phyloP scores from a whole-genome alignment of 2,329 filamentous ascomycete species.

The Cladosporium oxysporum region DNA sequence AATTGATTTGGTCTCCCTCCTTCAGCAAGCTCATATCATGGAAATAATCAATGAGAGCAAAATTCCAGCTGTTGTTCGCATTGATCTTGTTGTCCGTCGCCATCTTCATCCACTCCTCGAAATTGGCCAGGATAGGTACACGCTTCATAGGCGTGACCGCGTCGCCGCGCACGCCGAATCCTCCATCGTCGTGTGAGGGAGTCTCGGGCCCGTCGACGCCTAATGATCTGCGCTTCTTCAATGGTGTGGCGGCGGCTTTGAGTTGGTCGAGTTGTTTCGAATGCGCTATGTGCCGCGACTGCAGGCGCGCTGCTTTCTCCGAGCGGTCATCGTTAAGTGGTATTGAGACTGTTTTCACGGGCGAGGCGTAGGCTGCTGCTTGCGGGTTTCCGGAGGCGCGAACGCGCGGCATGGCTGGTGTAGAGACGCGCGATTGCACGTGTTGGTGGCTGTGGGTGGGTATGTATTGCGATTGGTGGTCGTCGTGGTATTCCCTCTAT shows the following conservation, averaged over 20 bases:
- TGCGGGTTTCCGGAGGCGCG: conserved; percentile 49
- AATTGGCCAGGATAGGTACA: conserved; percentile 93
- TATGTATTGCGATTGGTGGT: not conserved
- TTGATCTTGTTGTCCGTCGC: conserved; percentile 98
- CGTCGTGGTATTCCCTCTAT: not conserved
- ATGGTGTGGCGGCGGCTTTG: conserved; percentile 75
- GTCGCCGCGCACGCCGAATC: conserved; percentile 63
- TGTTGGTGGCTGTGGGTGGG: too few relatives aligned
- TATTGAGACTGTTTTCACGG: conserved; percentile 65
- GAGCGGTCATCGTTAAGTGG: conserved; percentile 93
- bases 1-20: conserved; percentile 96
- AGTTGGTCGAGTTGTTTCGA: conserved; percentile 92
- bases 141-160: conserved; percentile 95
- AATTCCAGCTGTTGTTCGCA: conserved; percentile 97
- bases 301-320: conserved; percentile 85
- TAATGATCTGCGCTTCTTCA: conserved; percentile 50
- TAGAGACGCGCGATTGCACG: not conserved
- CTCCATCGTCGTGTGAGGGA: conserved; percentile 57
- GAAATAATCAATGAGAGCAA: conserved; percentile 99
- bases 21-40: conserved; percentile 98
- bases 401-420: conserved; percentile 37
- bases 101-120: conserved; percentile 99
- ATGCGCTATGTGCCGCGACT: conserved; percentile 83
- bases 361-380: conserved; percentile 55
- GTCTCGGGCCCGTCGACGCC: conserved; percentile 51